Evolutionary conservation across 441 rosid species (phyloP).

Genomic region (Sinapis alba): DNA sequence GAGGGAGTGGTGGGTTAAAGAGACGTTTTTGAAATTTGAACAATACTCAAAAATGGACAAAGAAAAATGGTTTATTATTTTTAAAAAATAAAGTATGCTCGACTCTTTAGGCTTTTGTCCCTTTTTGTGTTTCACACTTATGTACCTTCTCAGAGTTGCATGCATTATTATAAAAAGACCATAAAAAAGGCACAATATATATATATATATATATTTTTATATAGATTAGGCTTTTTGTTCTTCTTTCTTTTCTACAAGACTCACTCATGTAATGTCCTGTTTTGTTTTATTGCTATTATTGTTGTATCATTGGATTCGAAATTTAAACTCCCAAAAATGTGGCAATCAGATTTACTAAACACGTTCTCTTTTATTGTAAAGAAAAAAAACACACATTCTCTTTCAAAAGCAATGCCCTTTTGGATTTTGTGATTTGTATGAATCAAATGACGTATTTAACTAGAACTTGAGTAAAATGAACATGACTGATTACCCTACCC

Average conservation of each 20-base stretch:
- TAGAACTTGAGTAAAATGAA: neutral
- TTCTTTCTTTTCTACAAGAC: constrained; percentile 2
- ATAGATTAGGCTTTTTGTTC: constrained; percentile 20
- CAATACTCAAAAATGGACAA: constrained; percentile 14
- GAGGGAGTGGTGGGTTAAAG: constrained; percentile 46
- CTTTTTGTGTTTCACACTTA: constrained; percentile 33
- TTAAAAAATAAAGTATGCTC: constrained; percentile 15
- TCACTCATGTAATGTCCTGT: constrained; percentile 28
- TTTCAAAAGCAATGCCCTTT: constrained; percentile 35
- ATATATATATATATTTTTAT: neutral
- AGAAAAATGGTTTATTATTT: neutral
- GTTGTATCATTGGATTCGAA: constrained; percentile 41
- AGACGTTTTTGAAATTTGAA: constrained; percentile 46
- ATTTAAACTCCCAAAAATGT: constrained; percentile 39
- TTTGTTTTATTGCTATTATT: constrained; percentile 39
- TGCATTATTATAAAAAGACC: constrained; percentile 29
- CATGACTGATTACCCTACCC: neutral
- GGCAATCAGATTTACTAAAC: constrained; percentile 21
- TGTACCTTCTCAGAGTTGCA: constrained; percentile 39
- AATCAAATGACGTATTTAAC: neutral
- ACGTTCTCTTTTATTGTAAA: constrained; percentile 23
- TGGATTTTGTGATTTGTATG: constrained; percentile 37
- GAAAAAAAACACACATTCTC: constrained; percentile 19
- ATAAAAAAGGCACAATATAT: constrained; percentile 31
- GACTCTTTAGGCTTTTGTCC: constrained; percentile 40